phyloP scores from a whole-genome alignment of 179 eudicot species.

The Spergularia azorica region DNA sequence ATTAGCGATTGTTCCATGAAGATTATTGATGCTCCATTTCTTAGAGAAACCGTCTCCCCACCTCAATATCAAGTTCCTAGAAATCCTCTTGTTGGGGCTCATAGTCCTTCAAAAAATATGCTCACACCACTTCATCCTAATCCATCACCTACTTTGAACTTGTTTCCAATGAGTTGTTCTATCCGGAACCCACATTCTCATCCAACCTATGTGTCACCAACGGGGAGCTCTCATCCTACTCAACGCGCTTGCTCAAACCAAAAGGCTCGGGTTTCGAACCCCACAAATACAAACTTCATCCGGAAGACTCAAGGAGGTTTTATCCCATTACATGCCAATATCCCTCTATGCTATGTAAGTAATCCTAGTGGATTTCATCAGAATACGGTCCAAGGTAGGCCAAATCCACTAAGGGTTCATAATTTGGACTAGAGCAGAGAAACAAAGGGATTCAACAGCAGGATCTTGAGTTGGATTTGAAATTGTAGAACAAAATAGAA shows the following conservation, averaged over 20 bases:
- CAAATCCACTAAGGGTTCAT: not conserved
- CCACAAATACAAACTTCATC: not conserved
- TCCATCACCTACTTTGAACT: not conserved
- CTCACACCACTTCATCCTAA: not conserved
- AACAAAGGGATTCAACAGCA: not conserved
- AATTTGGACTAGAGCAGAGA: not conserved
- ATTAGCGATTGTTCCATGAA: not conserved
- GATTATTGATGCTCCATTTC: slow-evolving; percentile 6
- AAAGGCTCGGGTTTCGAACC: slow-evolving; percentile 2
- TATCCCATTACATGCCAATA: not conserved
- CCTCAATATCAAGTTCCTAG: not conserved
- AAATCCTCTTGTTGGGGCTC: not conserved
- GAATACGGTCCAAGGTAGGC: not conserved
- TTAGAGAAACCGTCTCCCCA: not conserved
- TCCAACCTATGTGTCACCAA: not conserved
- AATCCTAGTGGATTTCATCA: not conserved
- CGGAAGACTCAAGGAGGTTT: not conserved
- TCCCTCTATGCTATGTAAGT: not conserved
- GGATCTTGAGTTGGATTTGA: not conserved
- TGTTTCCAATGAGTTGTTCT: too few species aligned
- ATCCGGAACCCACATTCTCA: not conserved
- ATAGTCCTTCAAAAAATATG: not conserved
- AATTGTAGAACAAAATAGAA: not conserved
- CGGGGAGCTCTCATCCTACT: not conserved
- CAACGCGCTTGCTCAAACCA: not conserved